Conservation (phyloP, 768 basidiomycete species). For the Leccinum ochraceum region DNA sequence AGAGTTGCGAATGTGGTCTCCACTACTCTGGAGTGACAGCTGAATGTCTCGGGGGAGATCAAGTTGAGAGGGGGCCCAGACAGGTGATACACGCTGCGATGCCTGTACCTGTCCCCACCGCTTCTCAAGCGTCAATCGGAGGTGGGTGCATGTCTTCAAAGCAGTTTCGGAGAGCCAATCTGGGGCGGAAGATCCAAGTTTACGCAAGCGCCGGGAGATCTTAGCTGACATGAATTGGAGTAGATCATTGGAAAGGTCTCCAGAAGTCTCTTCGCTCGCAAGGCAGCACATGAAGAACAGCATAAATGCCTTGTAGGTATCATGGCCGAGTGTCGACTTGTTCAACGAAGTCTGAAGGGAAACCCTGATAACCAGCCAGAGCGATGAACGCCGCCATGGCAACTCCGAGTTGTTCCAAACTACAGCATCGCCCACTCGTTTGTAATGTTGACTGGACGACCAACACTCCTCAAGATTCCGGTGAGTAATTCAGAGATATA, state of each 20-base stretch:
- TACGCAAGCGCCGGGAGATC: neutral
- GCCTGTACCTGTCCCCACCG: slow-evolving; percentile 1
- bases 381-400: slow-evolving; percentile 49
- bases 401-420: slow-evolving; percentile 22
- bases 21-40: slow-evolving; percentile 34
- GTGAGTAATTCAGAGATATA: slow-evolving; percentile 36
- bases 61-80: slow-evolving; percentile 32
- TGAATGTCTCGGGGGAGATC: slow-evolving; percentile 31
- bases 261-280: neutral
- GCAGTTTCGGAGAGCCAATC: neutral
- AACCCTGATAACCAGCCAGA: slow-evolving; percentile 50
- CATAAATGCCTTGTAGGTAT: slow-evolving; percentile 35
- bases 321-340: slow-evolving; percentile 11
- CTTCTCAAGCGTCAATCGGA: neutral
- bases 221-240: slow-evolving; percentile 1
- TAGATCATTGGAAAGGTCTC: slow-evolving; percentile 1
- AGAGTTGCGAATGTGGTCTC: slow-evolving; percentile 28
- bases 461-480: slow-evolving; percentile 43
- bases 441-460: slow-evolving; percentile 27
- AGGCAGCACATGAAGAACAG: slow-evolving; percentile 26
- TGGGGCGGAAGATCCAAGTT: neutral
- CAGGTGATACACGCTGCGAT: slow-evolving; percentile 15
- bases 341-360: slow-evolving; percentile 39
- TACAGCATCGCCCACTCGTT: slow-evolving; percentile 41
- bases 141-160: neutral